Evolutionary conservation across 2,329 filamentous ascomycete species (phyloP).

Genomic region (Aureobasidium musti): DNA sequence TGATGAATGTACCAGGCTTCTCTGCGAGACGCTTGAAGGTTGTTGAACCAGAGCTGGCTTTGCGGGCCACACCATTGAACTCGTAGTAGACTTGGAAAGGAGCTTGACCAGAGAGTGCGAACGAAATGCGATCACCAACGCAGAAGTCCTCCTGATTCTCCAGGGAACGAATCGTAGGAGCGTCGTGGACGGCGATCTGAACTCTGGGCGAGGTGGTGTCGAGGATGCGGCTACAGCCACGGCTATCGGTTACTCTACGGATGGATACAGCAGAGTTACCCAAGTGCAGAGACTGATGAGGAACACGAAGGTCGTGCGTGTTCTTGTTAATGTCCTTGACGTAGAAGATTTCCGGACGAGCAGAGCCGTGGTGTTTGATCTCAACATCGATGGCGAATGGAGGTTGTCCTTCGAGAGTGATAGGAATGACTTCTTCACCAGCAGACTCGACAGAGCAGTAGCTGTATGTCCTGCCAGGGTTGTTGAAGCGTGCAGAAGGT

Average conservation of each 20-base stretch:
- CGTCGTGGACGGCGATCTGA: slow-evolving; percentile 88
- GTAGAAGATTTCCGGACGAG: slow-evolving; percentile 75
- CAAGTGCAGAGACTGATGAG: slow-evolving; percentile 78
- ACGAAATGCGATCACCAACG: slow-evolving; percentile 91
- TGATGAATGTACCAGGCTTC: slow-evolving; percentile 81
- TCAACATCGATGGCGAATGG: slow-evolving; percentile 91
- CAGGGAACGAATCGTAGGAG: slow-evolving; percentile 84
- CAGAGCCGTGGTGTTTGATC: slow-evolving; percentile 84
- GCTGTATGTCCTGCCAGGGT: slow-evolving; percentile 90
- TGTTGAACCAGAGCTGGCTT: slow-evolving; percentile 75
- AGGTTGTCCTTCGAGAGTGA: slow-evolving; percentile 76
- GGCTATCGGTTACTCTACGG: slow-evolving; percentile 82
- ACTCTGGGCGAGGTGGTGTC: slow-evolving; percentile 69
- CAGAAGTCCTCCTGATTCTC: slow-evolving; percentile 88
- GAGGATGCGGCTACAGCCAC: slow-evolving; percentile 79
- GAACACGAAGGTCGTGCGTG: slow-evolving; percentile 78
- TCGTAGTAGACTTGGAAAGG: slow-evolving; percentile 93
- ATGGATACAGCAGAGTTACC: slow-evolving; percentile 90
- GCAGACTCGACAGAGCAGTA: slow-evolving; percentile 86
- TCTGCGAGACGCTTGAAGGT: slow-evolving; percentile 93
- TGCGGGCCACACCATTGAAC: slow-evolving; percentile 76
- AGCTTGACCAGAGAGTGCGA: slow-evolving; percentile 83
- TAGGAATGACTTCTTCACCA: slow-evolving; percentile 78
- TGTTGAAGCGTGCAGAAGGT: slow-evolving; percentile 77
- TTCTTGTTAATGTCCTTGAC: slow-evolving; percentile 77